phyloP scores from a whole-genome alignment of 805 yeast species.

The Clavispora santaluciae region DNA sequence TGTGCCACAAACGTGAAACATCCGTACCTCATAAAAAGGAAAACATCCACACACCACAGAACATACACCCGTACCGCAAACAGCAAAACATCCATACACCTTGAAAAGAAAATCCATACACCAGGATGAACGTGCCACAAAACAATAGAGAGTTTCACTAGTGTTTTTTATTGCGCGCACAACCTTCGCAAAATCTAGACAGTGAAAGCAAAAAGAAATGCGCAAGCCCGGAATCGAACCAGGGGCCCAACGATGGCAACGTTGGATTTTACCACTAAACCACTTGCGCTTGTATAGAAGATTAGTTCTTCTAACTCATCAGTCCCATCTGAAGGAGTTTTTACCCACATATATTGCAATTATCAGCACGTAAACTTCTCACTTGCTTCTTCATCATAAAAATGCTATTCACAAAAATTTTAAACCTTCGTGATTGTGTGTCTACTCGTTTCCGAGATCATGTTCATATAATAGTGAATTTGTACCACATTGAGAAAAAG shows the following conservation, averaged over 20 bases:
- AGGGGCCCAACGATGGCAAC: conserved; percentile 16
- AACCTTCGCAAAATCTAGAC: no score
- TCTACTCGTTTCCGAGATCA: no score
- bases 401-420: no score
- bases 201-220: conserved; percentile 7
- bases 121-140: not conserved
- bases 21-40: not conserved
- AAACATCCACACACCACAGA: not conserved
- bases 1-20: not conserved
- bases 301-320: not conserved
- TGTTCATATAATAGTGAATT: no score
- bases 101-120: not conserved
- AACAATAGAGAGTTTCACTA: not conserved
- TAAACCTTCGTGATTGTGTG: no score
- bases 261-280: conserved; percentile 17
- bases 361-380: no score
- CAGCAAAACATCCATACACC: not conserved
- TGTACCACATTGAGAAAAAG: no score
- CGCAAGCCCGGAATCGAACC: conserved; percentile 22
- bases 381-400: no score
- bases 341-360: no score
- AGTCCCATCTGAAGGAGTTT: no score
- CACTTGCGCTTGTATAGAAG: conserved; percentile 10
- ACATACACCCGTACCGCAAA: not conserved
- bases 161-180: no score